Percentiles rank a stretch among this genome's conserved stretches.
phyloP scores from a whole-genome alignment of 2,329 filamentous ascomycete genomes.

The Phialophora macrospora region DNA sequence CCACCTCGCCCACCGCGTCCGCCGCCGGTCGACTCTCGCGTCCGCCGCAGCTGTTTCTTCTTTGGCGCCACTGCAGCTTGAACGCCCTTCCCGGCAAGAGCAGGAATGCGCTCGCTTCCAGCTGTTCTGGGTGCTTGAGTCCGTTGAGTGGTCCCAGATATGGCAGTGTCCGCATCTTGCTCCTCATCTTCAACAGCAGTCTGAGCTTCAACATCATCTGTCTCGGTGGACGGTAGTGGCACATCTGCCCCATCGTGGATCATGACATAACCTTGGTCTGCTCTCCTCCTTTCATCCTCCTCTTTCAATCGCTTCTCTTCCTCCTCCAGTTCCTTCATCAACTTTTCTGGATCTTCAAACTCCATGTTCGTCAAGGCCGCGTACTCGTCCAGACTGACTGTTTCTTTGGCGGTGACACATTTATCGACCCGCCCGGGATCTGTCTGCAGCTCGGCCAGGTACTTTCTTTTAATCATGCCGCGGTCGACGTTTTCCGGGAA shows the following conservation, averaged over 20 bases:
- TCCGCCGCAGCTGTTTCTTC: slow-evolving; percentile 28
- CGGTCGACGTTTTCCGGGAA: slow-evolving; percentile 61
- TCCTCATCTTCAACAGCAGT: not conserved
- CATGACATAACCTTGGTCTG: slow-evolving; percentile 38
- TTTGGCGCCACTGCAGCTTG: slow-evolving; percentile 17
- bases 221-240: slow-evolving; percentile 43
- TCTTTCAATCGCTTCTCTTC: slow-evolving; percentile 52
- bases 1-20: slow-evolving; percentile 26
- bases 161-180: slow-evolving; percentile 10
- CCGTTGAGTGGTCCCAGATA: not conserved
- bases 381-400: slow-evolving; percentile 51
- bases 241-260: slow-evolving; percentile 37
- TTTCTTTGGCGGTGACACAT: slow-evolving; percentile 54
- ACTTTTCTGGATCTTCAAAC: slow-evolving; percentile 51
- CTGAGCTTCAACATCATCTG: slow-evolving; percentile 37
- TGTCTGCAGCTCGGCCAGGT: slow-evolving; percentile 64
- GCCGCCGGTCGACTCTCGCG: slow-evolving; percentile 20
- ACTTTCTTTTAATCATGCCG: slow-evolving; percentile 68
- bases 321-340: slow-evolving; percentile 52
- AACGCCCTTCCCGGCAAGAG: slow-evolving; percentile 26
- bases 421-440: slow-evolving; percentile 60
- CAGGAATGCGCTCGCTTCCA: slow-evolving; percentile 21
- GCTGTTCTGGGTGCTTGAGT: not conserved
- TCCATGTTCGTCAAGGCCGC: slow-evolving; percentile 55
- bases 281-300: slow-evolving; percentile 43